phyloP scores from a whole-genome alignment of 148 eudicot species.

The Amaranthus palmeri region DNA sequence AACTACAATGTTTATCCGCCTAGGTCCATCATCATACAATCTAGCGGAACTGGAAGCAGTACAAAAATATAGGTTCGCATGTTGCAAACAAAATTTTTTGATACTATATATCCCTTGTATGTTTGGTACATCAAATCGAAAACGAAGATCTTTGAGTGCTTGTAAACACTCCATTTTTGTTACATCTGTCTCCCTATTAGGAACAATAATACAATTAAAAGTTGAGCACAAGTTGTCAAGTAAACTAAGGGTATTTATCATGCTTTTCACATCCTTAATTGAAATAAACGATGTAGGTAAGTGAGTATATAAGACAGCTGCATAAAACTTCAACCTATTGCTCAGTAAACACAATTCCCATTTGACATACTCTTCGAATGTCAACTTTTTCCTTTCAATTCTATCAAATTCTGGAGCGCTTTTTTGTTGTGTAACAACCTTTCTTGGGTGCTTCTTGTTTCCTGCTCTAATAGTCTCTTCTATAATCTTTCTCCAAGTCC shows the following conservation, averaged over 20 bases:
- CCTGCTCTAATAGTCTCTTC: slow-evolving; percentile 18
- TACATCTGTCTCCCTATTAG: slow-evolving; percentile 10
- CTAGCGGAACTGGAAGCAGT: slow-evolving; percentile 55
- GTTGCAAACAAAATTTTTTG: slow-evolving; percentile 36
- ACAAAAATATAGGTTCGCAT: slow-evolving; percentile 48
- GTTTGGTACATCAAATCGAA: slow-evolving; percentile 12
- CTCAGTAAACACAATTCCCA: slow-evolving; percentile 13
- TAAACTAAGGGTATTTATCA: slow-evolving; percentile 18
- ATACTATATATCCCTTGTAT: slow-evolving; percentile 12
- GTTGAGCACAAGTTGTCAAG: slow-evolving; percentile 14
- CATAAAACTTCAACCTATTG: too few species aligned
- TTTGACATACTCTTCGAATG: slow-evolving; percentile 30
- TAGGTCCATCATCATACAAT: slow-evolving; percentile 30
- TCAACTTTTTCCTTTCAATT: neutral
- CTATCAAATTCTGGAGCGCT: too few species aligned
- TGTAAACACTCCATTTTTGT: slow-evolving; percentile 15
- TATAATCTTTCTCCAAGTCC: slow-evolving; percentile 5
- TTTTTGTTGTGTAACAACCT: too few species aligned
- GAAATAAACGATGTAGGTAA: slow-evolving; percentile 37
- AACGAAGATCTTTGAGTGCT: slow-evolving; percentile 29
- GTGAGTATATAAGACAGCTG: slow-evolving; percentile 30
- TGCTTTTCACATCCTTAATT: slow-evolving; percentile 21
- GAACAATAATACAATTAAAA: slow-evolving; percentile 2
- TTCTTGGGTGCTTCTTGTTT: neutral
- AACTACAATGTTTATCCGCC: slow-evolving; percentile 39